Conservation (phyloP, 2,329 filamentous ascomycete genomes). For the Thyridium curvatum region DNA sequence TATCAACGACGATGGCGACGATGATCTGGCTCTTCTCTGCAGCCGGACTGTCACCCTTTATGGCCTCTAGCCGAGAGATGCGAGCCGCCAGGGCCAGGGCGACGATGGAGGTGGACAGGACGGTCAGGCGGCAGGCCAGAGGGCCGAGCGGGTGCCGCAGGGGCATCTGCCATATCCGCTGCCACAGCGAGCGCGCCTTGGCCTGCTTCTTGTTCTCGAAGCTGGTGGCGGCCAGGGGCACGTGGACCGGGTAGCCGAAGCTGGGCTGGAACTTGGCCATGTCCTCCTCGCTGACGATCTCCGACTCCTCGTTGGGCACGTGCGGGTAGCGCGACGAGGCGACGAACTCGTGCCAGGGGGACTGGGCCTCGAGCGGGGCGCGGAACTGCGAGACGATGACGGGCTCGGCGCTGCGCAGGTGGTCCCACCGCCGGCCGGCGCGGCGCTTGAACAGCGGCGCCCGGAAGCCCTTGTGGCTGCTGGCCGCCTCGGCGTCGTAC, state of each 20-base stretch:
- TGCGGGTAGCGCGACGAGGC: conserved; percentile 46
- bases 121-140: conserved; percentile 72
- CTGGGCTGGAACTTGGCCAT: conserved; percentile 37
- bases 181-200: conserved; percentile 25
- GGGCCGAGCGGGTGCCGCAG: conserved; percentile 82
- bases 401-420: conserved; percentile 51
- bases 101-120: conserved; percentile 75
- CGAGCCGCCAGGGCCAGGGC: conserved; percentile 73
- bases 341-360: conserved; percentile 47
- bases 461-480: conserved; percentile 16
- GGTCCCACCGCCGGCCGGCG: conserved; percentile 48
- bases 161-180: conserved; percentile 60
- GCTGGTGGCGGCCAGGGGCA: conserved; percentile 1
- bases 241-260: conserved; percentile 30
- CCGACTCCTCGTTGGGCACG: conserved; percentile 37
- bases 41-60: conserved; percentile 27
- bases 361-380: conserved; percentile 33
- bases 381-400: conserved; percentile 43
- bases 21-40: conserved; percentile 68
- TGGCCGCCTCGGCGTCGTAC: background rate
- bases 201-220: background rate
- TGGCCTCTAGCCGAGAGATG: conserved; percentile 59
- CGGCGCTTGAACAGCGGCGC: conserved; percentile 39
- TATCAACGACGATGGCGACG: conserved; percentile 85
- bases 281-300: conserved; percentile 38